These are phyloP conservation scores for Dactylellina leptospora DNA, from an alignment of 2,329 filamentous ascomycete species.

Conservation along the genomic window DNA sequence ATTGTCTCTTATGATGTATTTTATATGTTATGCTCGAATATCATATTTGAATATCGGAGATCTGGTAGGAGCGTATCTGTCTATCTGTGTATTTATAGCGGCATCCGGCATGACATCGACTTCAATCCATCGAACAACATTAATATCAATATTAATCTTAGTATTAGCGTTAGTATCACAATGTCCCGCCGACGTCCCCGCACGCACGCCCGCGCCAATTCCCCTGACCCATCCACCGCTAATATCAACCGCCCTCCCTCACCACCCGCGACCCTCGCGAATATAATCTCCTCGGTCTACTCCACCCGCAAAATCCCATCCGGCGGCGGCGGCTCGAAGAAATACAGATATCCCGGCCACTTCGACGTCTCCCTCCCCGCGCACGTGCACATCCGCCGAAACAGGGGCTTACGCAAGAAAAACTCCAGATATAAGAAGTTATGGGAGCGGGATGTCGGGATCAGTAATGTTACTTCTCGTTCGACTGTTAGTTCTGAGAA, in stretches of 20 bases:
- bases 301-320: not conserved
- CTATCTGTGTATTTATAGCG: not conserved
- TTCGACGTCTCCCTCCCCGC: slow-evolving; percentile 21
- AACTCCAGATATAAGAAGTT: not conserved
- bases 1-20: not conserved
- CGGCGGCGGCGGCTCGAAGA: not conserved
- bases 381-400: slow-evolving; percentile 5
- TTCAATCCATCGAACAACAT: not conserved
- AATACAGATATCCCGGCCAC: not conserved
- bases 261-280: not conserved
- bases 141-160: not conserved
- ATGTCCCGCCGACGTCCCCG: not conserved
- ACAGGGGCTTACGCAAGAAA: not conserved
- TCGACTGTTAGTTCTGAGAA: not conserved
- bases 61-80: too few species aligned
- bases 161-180: not conserved
- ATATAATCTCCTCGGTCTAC: not conserved
- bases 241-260: not conserved
- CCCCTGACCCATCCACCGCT: not conserved
- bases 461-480: not conserved
- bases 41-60: not conserved
- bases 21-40: not conserved
- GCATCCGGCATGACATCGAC: not conserved
- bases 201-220: not conserved
- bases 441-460: not conserved